Conservation (phyloP, 352 stramenopile genomes). For the Thalassiosira sp. region DNA sequence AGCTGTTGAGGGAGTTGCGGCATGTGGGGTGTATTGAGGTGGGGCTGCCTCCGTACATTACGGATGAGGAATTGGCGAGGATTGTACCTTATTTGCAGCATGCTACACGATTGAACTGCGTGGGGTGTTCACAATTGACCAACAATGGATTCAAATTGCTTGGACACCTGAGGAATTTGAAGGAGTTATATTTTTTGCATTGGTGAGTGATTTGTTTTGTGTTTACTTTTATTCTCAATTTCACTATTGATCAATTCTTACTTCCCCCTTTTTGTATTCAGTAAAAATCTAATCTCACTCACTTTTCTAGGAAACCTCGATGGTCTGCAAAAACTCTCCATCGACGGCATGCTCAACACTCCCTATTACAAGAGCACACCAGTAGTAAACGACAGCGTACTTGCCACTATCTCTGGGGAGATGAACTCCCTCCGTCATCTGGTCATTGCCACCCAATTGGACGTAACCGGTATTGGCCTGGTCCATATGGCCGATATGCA, state of each 20-base stretch:
- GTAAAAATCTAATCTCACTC: slow-evolving; percentile 14
- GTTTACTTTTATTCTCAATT: neutral
- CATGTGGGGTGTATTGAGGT: slow-evolving; percentile 40
- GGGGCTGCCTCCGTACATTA: slow-evolving; percentile 30
- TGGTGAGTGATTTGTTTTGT: slow-evolving; percentile 10
- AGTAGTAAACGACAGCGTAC: slow-evolving; percentile 31
- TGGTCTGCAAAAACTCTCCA: slow-evolving; percentile 40
- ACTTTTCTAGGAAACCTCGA: slow-evolving; percentile 7
- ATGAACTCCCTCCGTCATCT: slow-evolving; percentile 34
- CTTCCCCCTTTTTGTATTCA: no score
- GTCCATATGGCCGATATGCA: slow-evolving; percentile 36
- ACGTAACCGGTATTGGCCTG: slow-evolving; percentile 41
- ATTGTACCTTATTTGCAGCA: slow-evolving; percentile 23
- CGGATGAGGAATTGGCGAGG: slow-evolving; percentile 36
- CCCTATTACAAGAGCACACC: slow-evolving; percentile 28
- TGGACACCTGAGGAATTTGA: slow-evolving; percentile 28
- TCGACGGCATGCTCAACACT: slow-evolving; percentile 47
- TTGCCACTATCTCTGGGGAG: slow-evolving; percentile 29
- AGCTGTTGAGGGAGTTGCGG: slow-evolving; percentile 15
- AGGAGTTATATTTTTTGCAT: slow-evolving; percentile 51
- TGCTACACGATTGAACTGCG: slow-evolving; percentile 38
- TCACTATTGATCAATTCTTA: neutral
- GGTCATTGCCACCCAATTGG: slow-evolving; percentile 39
- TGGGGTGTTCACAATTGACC: slow-evolving; percentile 42
- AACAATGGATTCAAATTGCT: slow-evolving; percentile 29